Evolutionary conservation across 345 rosid genomes (phyloP).

Genomic region (Erucastrum elatum): DNA sequence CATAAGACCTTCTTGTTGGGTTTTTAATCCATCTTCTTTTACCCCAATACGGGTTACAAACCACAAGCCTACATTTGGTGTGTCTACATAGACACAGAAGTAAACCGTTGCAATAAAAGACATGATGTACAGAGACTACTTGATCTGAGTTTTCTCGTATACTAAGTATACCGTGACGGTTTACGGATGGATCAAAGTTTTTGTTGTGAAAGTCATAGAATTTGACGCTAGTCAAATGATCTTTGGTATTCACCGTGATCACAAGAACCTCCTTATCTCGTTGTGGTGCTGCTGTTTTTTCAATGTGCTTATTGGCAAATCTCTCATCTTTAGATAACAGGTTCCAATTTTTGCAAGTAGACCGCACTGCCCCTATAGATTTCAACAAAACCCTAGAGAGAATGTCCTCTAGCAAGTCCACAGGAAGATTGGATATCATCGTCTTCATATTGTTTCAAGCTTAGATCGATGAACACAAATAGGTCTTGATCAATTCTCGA

Average conservation of each 20-base stretch:
- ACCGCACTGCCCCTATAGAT: not conserved
- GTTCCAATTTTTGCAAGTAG: conserved; percentile 13
- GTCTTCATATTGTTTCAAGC: not conserved
- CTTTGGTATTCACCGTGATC: not conserved
- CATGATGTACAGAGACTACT: not conserved
- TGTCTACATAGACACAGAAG: not conserved
- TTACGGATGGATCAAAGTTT: not conserved
- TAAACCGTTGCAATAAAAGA: not conserved
- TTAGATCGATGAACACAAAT: not conserved
- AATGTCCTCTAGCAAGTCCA: conserved; percentile 12
- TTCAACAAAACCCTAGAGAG: not conserved
- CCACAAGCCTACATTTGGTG: not conserved
- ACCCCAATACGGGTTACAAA: not conserved
- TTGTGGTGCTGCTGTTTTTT: not conserved
- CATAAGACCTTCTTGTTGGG: not conserved
- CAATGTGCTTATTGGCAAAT: not conserved
- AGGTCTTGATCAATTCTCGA: not conserved
- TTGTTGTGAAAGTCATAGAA: not conserved
- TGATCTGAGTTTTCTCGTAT: not conserved
- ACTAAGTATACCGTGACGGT: not conserved
- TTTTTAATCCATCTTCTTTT: not conserved
- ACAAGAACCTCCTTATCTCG: not conserved
- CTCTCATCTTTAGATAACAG: not conserved
- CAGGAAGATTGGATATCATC: not conserved
- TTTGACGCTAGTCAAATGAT: not conserved